Evolutionary conservation across 495 filamentous ascomycete species (phyloP), one percentile per base, ranked within the genome.

Genomic region (Xylaria acuta): DNA sequence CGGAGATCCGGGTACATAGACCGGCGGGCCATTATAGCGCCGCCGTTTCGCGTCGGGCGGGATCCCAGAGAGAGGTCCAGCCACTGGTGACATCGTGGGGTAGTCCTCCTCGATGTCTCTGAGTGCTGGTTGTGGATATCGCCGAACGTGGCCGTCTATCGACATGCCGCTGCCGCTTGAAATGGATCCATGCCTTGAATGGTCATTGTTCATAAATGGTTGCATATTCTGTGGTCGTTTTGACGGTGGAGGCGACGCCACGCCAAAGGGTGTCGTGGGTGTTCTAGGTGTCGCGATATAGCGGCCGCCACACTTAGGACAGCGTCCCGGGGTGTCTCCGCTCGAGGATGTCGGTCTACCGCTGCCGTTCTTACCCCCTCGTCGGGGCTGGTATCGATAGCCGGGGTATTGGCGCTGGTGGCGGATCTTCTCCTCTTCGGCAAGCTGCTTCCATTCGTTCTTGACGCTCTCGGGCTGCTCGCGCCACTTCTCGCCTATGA

Each of bases 401-500:
- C 93, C 91, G 5, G 96, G 96, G 79, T 97, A 97, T 80, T 96
- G 92, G 72, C 90, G 90, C 75, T 93, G 92, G 82, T 99, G 96
- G 8, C 93, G 92, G 67, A 90, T 84, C 83, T 98, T 98, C 79
- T 98, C 96, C 82, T 97, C 93, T 90, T 97, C 94, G 73, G 96
- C 97, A 18, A 97, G 87, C 69, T 84, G 85, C 80, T 95, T 97
- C 97, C 97, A 99, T 76, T 93, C 87, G 49, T 89, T 88, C 81
- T 97, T 97, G 36, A 88, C 86, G n/a, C 93, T 90, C 41, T 91
- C 85, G 5, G 90, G 84, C 73, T 94, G 89, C 72, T 88, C 84
- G 71, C 90, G 88, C 96, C 96, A 99, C 87, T 94, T 91, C 77
- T 95, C 91, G 54, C 97, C 96, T 76, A 98, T 97, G 75, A 98